Conservation (phyloP, 176 grass and related monocot species). For the Saccharum officinarum region DNA sequence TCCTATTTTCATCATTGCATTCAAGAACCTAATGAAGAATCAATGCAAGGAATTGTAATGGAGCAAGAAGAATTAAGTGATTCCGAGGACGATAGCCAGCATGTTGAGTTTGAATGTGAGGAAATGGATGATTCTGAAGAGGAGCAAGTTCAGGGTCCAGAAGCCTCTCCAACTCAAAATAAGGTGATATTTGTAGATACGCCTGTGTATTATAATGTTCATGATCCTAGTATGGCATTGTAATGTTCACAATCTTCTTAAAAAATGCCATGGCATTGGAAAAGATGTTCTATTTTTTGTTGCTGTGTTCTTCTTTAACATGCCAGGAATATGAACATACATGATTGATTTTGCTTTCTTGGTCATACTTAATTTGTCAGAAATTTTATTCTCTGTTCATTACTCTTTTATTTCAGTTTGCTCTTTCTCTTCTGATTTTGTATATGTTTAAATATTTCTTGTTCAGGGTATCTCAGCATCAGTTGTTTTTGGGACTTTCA, state of each 20-base stretch:
- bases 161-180: conserved; percentile 36
- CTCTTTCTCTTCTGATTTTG: conserved; percentile 14
- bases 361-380: background rate
- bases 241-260: background rate
- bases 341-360: conserved; percentile 12
- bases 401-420: conserved; percentile 6
- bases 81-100: conserved; percentile 73
- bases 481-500: conserved; percentile 20
- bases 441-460: conserved; percentile 28
- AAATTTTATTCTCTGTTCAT: conserved; percentile 23
- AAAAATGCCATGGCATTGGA: background rate
- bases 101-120: conserved; percentile 89
- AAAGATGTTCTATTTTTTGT: background rate
- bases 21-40: conserved; percentile 60
- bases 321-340: background rate
- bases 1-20: conserved; percentile 34
- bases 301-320: conserved; percentile 5
- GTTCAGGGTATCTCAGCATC: conserved; percentile 40
- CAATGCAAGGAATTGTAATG: conserved; percentile 81
- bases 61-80: conserved; percentile 97
- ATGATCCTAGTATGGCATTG: conserved; percentile 13
- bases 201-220: conserved; percentile 8
- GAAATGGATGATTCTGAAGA: conserved; percentile 91
- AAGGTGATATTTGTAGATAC: conserved; percentile 43
- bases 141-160: conserved; percentile 48